Evolutionary conservation across 2,329 filamentous ascomycete genomes (phyloP), one percentile per base, ranked within the genome.

Genomic region (Hypoxylon sp.): DNA sequence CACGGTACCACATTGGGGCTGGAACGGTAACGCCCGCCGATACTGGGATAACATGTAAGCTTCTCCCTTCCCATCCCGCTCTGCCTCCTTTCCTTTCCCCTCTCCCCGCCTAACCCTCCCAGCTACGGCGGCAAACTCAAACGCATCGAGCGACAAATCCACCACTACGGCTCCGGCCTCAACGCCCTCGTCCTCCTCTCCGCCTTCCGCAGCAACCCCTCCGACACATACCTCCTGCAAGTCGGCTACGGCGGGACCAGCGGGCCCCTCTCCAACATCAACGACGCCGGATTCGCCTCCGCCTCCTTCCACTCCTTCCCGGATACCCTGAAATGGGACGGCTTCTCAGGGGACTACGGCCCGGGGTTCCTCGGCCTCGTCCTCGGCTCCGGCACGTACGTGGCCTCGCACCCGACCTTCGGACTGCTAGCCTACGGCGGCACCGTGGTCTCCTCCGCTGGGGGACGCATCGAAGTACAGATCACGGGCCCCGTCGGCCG

Each of bases 131-230:
- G 81, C 24, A 84, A 84, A 65, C 78, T 84, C 4, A 58, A 73
- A 3, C 76, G 80, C 10, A 83, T 83, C 29, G 83, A 84, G 72
- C 81, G 83, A 3, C 85, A 87, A 75, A 84, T 89, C 64, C 87
- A 90, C 71, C 88, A 90, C 76, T 90, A 90, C 70, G 87, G 87
- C 17, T 88, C 86, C 0, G 85, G 81, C 0, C 83, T 90, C 5
- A 90, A 89, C 74, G 82, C 86, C 0, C 81, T 88, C 0, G 85
- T 87, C 1, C 78, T 88, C 1, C 82, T 90, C 2, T 81, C 82
- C 1, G 80, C 83, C 3, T 90, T 85, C 76, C 84, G 85, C 37
- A 74, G 80, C 52, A 74, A 83, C 35, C 79, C 85, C 0, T 74
- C 78, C 0, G 83, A 86, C 70, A 76, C 82, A 5, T 85, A 89